Percentiles rank a stretch among this genome's conserved stretches.
phyloP scores from a whole-genome alignment of 805 yeast species.

The Spathaspora arborariae region DNA sequence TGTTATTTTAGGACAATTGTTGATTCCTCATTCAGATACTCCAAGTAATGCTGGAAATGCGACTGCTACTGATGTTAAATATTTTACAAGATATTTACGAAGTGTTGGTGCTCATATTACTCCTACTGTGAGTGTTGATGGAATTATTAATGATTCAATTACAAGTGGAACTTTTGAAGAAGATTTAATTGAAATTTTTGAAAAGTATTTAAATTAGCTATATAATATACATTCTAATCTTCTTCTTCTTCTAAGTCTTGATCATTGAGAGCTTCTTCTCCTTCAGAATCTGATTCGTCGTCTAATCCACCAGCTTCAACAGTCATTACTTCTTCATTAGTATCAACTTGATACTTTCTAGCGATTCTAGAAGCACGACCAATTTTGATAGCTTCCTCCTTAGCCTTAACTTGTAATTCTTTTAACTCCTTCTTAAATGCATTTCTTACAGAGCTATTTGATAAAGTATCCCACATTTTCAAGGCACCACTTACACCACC shows the following conservation, averaged over 20 bases:
- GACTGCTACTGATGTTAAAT: conserved; percentile 62
- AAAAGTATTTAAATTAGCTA: conserved; percentile 8
- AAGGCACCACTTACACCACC: conserved; percentile 86
- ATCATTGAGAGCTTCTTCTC: conserved; percentile 24
- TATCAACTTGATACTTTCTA: conserved; percentile 56
- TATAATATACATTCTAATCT: conserved; percentile 3
- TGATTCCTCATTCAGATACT: conserved; percentile 24
- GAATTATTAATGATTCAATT: conserved; percentile 53
- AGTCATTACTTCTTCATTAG: conserved; percentile 54
- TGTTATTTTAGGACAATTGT: conserved; percentile 35
- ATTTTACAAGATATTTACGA: conserved; percentile 68
- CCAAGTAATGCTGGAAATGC: conserved; percentile 56
- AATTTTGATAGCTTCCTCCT: conserved; percentile 47
- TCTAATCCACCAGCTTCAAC: conserved; percentile 57
- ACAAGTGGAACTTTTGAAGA: conserved; percentile 55
- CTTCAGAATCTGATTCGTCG: conserved; percentile 57
- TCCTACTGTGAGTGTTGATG: conserved; percentile 73
- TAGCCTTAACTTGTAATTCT: conserved; percentile 52
- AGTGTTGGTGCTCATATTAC: conserved; percentile 82
- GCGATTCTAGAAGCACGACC: conserved; percentile 73
- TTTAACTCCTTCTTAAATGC: conserved; percentile 60
- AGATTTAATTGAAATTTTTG: conserved; percentile 39
- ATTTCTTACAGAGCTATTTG: conserved; percentile 73
- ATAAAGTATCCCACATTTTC: conserved; percentile 90
- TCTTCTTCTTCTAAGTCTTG: conserved; percentile 19